Evolutionary conservation across 2,329 filamentous ascomycete species (phyloP).

Genomic region (Fusarium protoensiforme): DNA sequence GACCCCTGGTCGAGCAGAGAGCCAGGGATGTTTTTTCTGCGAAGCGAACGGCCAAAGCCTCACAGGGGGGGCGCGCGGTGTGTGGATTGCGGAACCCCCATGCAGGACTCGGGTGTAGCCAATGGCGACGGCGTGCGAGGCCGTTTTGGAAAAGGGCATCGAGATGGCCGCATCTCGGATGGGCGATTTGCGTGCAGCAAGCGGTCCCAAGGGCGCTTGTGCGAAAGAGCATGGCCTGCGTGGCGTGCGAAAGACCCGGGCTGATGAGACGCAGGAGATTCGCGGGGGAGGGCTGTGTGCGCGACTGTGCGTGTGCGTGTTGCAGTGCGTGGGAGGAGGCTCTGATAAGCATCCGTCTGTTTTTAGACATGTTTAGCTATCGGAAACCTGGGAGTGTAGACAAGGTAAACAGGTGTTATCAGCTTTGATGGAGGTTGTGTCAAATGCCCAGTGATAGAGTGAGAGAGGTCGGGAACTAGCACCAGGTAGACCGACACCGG

Average conservation of each 20-base stretch:
- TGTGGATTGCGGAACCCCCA: slow-evolving; percentile 12
- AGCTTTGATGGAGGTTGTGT: slow-evolving; percentile 25
- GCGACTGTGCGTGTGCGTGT: background rate
- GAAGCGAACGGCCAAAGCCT: slow-evolving; percentile 31
- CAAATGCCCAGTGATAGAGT: slow-evolving; percentile 5
- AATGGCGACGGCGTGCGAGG: slow-evolving; percentile 17
- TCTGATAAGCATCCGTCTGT: slow-evolving; percentile 33
- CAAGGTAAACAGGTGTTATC: background rate
- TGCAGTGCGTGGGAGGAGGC: slow-evolving; percentile 8
- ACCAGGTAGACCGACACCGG: background rate
- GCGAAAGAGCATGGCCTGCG: slow-evolving; percentile 1
- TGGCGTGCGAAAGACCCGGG: slow-evolving; percentile 28
- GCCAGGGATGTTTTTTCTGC: slow-evolving; percentile 12
- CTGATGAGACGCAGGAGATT: slow-evolving; percentile 33
- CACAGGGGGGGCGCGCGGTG: slow-evolving; percentile 7
- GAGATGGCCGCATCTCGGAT: slow-evolving; percentile 11
- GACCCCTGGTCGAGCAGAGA: slow-evolving; percentile 3
- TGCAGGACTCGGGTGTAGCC: slow-evolving; percentile 16
- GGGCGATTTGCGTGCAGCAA: slow-evolving; percentile 8
- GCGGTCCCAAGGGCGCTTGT: slow-evolving; percentile 8
- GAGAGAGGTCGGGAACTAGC: background rate
- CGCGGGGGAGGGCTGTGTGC: slow-evolving; percentile 21
- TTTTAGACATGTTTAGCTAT: slow-evolving; percentile 17
- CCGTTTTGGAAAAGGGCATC: slow-evolving; percentile 33
- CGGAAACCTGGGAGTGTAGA: background rate